Percentiles rank a stretch among this genome's conserved stretches.
These are phyloP conservation scores for Phytophthora sp. DNA, from an alignment of 352 stramenopile genomes.

Conservation along the genomic window DNA sequence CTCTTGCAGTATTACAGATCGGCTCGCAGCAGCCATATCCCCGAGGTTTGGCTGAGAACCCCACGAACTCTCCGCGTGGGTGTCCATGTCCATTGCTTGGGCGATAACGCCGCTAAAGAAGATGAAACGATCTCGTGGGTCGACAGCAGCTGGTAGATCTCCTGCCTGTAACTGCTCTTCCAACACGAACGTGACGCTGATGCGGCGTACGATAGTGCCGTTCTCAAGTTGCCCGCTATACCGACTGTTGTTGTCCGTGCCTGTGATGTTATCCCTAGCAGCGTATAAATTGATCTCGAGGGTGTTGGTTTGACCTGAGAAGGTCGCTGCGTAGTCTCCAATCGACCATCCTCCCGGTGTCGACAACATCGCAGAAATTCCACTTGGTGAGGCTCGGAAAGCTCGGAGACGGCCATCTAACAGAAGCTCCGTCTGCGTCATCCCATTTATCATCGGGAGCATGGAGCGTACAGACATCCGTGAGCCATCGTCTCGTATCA, in stretches of 20 bases:
- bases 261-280: neutral
- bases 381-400: constrained; percentile 32
- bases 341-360: constrained; percentile 8
- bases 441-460: too few species aligned
- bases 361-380: constrained; percentile 13
- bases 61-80: neutral
- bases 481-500: neutral
- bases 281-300: neutral
- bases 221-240: neutral
- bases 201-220: neutral
- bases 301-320: neutral
- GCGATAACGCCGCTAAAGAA: constrained; percentile 14
- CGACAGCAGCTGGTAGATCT: neutral
- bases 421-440: constrained; percentile 22
- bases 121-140: constrained; percentile 6
- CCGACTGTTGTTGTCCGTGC: neutral
- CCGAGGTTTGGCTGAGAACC: neutral
- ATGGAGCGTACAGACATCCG: neutral
- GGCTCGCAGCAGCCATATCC: neutral
- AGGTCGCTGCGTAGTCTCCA: constrained; percentile 12
- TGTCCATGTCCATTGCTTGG: neutral
- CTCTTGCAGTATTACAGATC: constrained; percentile 8
- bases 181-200: constrained; percentile 15
- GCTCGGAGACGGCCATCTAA: constrained; percentile 30
- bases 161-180: neutral